A percentile compares a stretch with the other conserved stretches of the same genome.
Conservation (phyloP, 2,329 filamentous ascomycete species). For the Cercospora brassicicola region DNA sequence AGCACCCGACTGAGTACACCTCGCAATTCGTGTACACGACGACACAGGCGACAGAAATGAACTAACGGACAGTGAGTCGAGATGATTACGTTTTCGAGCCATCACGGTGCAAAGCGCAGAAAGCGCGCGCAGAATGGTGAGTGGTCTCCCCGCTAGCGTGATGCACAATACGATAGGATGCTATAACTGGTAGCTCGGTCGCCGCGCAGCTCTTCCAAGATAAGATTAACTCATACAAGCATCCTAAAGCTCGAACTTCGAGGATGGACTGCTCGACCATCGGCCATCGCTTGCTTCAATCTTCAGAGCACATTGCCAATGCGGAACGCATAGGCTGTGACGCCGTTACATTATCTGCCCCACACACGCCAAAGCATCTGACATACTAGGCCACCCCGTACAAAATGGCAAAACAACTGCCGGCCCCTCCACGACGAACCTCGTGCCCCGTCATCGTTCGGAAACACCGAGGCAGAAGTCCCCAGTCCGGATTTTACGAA, state of each 20-base stretch:
- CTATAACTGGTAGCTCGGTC: neutral
- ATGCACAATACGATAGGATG: neutral
- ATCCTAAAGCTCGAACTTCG: neutral
- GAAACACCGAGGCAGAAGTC: neutral
- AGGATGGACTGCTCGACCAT: neutral
- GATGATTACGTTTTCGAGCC: constrained; percentile 3
- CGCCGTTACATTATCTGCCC: neutral
- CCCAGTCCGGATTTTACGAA: neutral
- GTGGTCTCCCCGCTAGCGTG: neutral
- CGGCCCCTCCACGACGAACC: neutral
- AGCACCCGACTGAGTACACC: neutral
- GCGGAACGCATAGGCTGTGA: neutral
- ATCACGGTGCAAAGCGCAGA: constrained; percentile 15
- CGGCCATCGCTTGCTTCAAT: neutral
- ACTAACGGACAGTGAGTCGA: neutral
- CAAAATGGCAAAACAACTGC: neutral
- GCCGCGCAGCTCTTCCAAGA: neutral
- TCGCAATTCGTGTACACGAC: constrained; percentile 5
- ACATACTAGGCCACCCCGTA: neutral
- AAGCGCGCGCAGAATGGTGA: neutral
- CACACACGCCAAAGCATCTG: neutral
- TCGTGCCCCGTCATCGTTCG: neutral
- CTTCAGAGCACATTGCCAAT: neutral
- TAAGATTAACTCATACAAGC: neutral
- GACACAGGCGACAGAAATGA: neutral